Base-by-base conservation (phyloP, 345 rosid species). In the Camelina sativa region DNA sequence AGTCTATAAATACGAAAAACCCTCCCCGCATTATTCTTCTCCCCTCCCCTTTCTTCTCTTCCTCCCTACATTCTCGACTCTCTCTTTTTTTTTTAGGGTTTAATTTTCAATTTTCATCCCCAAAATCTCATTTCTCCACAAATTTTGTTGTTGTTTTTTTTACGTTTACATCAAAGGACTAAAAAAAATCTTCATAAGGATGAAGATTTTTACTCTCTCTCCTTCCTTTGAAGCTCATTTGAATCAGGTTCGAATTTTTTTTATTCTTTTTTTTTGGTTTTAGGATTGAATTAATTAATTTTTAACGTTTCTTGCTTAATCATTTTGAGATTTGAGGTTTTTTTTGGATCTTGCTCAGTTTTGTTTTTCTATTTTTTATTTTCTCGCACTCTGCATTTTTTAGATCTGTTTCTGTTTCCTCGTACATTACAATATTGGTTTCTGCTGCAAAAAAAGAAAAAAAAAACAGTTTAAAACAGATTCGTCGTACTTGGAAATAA, bases 1-100 rank as follows among this genome's bases (percentile, higher is more conserved):
- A 53, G 37, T 73, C 76, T 73, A 73, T 63, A 73, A 73, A 73
- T 53, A 73, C 56, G 54, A 52, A 40, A 59, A 62, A 30, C 63
- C 63, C 63, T 73, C 47, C 23, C 46, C 35, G 19, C 16, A 43
- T 4, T 12, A 1, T 54, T 54, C 55, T 63, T 43, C 63, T 43
- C 69, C 56, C 8, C 37, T 34, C 8, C 67, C 47, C 38, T 22
- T 50, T 51, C 25, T 70, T 44, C 44, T 62, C 69, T 20, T 62
- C 46, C 60, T 60, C 76, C 52, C 52, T 66, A 65, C 30, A 43
- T 73, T 44, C 77, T 65, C 65, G 15, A 61, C 25, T 28, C 55
- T 53, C 62, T 41, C 53, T 60, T 47, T 38, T 20, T 38, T 20
- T 20, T 8, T 72, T 62, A 62, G 47, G 41, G 53, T 25, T 25